Percentiles rank a stretch among this genome's conserved stretches.
Evolutionary conservation across 2,329 filamentous ascomycete species (phyloP).

Genomic region (Emergomyces pasteurianus): DNA sequence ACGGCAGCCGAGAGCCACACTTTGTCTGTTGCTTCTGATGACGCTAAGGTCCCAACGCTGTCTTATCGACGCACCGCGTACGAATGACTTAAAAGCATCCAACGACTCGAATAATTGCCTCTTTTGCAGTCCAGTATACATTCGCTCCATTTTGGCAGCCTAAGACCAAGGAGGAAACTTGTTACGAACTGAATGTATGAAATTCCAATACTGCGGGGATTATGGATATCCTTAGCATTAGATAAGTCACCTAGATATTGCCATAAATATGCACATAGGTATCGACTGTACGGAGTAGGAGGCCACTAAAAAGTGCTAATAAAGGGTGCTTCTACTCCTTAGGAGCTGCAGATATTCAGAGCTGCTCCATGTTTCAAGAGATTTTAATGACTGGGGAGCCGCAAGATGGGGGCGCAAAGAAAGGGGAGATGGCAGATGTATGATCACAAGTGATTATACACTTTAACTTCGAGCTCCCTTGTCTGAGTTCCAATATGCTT

Average conservation of each 20-base stretch:
- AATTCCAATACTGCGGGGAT: not conserved
- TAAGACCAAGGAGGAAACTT: not conserved
- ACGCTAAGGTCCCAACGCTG: constrained; percentile 32
- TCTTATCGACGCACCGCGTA: constrained; percentile 29
- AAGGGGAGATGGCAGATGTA: not conserved
- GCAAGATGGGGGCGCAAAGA: not conserved
- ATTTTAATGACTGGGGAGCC: not conserved
- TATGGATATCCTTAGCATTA: not conserved
- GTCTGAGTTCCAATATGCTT: not conserved
- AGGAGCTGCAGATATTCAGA: not conserved
- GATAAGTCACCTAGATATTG: not conserved
- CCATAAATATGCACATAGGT: not conserved
- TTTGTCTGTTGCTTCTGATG: constrained; percentile 30
- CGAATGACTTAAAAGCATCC: constrained; percentile 28
- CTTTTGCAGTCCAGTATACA: constrained; percentile 29
- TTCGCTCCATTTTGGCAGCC: constrained; percentile 21
- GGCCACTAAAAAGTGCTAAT: not conserved
- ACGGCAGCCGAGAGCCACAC: constrained; percentile 30
- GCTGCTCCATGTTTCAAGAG: too few relatives aligned
- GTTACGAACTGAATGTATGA: not conserved
- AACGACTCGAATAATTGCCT: constrained; percentile 27
- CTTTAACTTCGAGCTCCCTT: not conserved
- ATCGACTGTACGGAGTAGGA: too few relatives aligned
- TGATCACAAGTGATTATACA: not conserved
- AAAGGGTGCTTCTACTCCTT: not conserved